These are phyloP conservation scores for Tolypocladium album DNA, from an alignment of 2,329 filamentous ascomycete genomes.

Conservation along the genomic window DNA sequence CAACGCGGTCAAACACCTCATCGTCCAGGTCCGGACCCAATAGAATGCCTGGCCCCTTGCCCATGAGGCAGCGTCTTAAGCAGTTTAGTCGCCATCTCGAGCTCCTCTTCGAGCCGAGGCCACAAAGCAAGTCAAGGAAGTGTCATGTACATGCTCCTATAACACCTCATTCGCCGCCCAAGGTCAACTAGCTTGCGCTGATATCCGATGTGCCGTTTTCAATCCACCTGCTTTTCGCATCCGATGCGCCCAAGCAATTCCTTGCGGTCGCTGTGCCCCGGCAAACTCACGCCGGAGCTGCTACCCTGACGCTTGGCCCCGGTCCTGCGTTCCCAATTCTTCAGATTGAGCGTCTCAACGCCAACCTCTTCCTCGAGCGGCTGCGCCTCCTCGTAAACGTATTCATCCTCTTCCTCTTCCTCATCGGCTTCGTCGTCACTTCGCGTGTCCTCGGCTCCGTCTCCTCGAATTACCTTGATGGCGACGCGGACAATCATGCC, in stretches of 20 bases:
- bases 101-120: neutral
- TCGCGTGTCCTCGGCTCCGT: constrained; percentile 70
- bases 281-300: constrained; percentile 52
- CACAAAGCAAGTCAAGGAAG: neutral
- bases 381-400: constrained; percentile 41
- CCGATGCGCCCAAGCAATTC: constrained; percentile 73
- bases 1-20: neutral
- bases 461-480: constrained; percentile 65
- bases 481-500: constrained; percentile 78
- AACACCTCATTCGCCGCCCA: neutral
- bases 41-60: neutral
- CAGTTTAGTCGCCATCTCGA: neutral
- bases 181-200: neutral
- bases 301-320: constrained; percentile 43
- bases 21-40: neutral
- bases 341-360: constrained; percentile 59
- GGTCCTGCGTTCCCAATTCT: constrained; percentile 48
- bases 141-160: constrained; percentile 4
- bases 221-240: constrained; percentile 63
- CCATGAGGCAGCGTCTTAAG: neutral
- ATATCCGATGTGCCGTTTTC: constrained; percentile 1
- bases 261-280: constrained; percentile 65
- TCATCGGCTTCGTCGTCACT: constrained; percentile 76
- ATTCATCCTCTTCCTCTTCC: constrained; percentile 50
- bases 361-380: constrained; percentile 66